Evolutionary conservation across 768 basidiomycete genomes (phyloP), one percentile per base, ranked within the genome.

Genomic region (Udeniomyces megalosporus): DNA sequence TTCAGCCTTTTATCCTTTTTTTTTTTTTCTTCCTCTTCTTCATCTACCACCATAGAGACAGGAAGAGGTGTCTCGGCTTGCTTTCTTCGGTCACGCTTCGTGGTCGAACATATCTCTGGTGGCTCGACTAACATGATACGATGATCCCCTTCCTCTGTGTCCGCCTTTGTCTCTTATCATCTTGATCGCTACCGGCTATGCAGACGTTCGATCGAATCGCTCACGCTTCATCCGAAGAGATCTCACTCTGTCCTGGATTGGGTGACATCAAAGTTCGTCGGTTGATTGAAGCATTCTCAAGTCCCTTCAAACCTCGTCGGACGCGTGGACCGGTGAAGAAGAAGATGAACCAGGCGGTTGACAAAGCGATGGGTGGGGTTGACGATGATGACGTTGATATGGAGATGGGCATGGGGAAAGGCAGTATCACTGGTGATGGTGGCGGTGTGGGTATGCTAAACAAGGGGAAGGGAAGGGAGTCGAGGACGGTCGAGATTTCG

Each of bases 201-300:
- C 69, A 96, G 92, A 91, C 86, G 69, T 89, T 97, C 69, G 81
- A 85, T 1, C 81, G 83, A 60, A 87, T 97, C 32, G 80, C 86
- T 11, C 79, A 75, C 55, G 84, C 87, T 5, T 81, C 83, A 1
- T 69, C 83, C 0, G 85, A 87, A 61, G 82, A 84, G 66, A 75
- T 99, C 2, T 81, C 84, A 62, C 82, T 81, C 50, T 81, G 95
- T 26, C 93, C 95, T 0, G 95, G 95, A 0, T 85, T 97, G 58
- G 93, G 92, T 10, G 86, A 87, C 66, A 84, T 91, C 52, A 97
- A 97, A 73, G 91, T 93, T 61, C 86, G 81, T 69, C 84, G 92
- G 46, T 79, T 96, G 35, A 84, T 84, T 68, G 92, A 88, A 61
- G 88, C 91, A 0, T 92, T 99, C 74, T 99, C 73, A 47, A 29